These are phyloP conservation scores for Zymoseptoria passerinii DNA, from an alignment of 2,329 filamentous ascomycete species.

Conservation along the genomic window DNA sequence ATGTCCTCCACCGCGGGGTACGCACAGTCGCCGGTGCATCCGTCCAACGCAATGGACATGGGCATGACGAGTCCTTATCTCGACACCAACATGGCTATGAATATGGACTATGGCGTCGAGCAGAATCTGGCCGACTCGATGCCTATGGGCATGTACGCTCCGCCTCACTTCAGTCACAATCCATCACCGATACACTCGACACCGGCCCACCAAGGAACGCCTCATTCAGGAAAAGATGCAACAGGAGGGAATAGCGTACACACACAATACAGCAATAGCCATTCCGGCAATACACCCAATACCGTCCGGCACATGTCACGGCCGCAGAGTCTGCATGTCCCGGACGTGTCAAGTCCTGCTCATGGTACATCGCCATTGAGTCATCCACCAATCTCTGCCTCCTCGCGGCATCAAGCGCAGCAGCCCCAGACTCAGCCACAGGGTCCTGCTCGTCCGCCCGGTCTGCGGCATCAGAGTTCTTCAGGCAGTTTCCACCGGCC, in stretches of 20 bases:
- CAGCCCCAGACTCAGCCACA: not conserved
- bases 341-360: slow-evolving; percentile 17
- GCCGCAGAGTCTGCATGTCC: slow-evolving; percentile 20
- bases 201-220: slow-evolving; percentile 19
- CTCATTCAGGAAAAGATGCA: slow-evolving; percentile 23
- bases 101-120: slow-evolving; percentile 34
- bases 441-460: not conserved
- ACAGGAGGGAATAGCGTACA: slow-evolving; percentile 21
- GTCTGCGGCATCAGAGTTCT: not conserved
- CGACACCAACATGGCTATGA: slow-evolving; percentile 34
- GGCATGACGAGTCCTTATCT: slow-evolving; percentile 36
- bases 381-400: slow-evolving; percentile 7
- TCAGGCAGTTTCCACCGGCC: slow-evolving; percentile 19
- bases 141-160: slow-evolving; percentile 32
- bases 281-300: slow-evolving; percentile 8
- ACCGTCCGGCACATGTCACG: slow-evolving; percentile 20
- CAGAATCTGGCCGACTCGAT: slow-evolving; percentile 19
- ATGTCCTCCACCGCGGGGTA: slow-evolving; percentile 34
- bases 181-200: slow-evolving; percentile 32
- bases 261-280: slow-evolving; percentile 20
- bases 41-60: slow-evolving; percentile 33
- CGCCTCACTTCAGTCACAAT: slow-evolving; percentile 32
- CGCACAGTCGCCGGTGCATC: slow-evolving; percentile 35
- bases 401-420: slow-evolving; percentile 1
- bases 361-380: slow-evolving; percentile 14